Evolutionary conservation across 23 red algal genomes (phyloP), one percentile per base, ranked within the genome.

Genomic region (Gracilariopsis chorda): DNA sequence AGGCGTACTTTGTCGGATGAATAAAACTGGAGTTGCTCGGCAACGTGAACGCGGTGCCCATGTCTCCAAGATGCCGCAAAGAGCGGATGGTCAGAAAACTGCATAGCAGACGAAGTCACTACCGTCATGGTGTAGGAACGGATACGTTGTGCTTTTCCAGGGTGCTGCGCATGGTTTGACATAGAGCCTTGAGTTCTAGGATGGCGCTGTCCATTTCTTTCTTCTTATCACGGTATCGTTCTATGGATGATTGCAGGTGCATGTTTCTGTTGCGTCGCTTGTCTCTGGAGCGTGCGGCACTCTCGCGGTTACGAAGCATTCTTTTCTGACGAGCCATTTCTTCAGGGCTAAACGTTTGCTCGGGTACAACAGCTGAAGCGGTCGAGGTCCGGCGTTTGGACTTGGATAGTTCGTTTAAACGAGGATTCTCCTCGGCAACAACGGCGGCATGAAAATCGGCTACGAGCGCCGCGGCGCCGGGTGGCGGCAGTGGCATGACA

Each of bases 271-370:
- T 89, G 27, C 69, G 65, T 78, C 72, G 48, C 29, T 89, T 89
- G 47, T 89, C 85, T 52, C 85, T 60, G 30, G 85, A 89, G 48
- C 85, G 85, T 41, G 85, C 85, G 7, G 85, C 85, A 51, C 69
- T 78, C 51, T 89, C 85, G 2, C 85, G 85, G 24, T 89, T 89
- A 10, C 85, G 61, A 17, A 89, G 48, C 85, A 89, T 89, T 14
- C 85, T 67, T 36, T 78, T 89, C 57, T 89, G 85, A 13, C 69
- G 43, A 35, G 85, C 78, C 46, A 67, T 65, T 89, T 89, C 85
- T 49, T 89, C 85, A 37, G 85, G 33, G 6, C 68, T 76, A 23
- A 89, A 51, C 37, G 59, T 69, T 51, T 89, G 59, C 19, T 64
- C 42, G 5, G 65, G 34, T 21, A 64, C 7, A 6, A 61, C 49